These are phyloP conservation scores for Solanum medicagineum DNA, from an alignment of 257 asterid genomes.

Conservation along the genomic window DNA sequence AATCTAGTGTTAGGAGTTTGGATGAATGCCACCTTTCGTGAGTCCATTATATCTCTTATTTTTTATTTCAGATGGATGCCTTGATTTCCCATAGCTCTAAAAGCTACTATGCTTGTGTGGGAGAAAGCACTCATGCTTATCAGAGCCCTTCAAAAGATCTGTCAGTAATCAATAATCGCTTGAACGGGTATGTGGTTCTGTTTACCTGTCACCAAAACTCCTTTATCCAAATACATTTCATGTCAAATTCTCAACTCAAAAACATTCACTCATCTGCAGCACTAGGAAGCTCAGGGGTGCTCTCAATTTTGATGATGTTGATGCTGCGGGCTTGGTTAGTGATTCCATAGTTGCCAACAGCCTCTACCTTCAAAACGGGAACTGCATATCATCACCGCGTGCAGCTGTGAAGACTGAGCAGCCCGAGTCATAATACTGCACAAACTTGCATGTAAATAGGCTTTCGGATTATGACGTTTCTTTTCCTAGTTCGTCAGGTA, in stretches of 20 bases:
- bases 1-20: background rate
- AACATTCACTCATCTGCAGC: slow-evolving; percentile 22
- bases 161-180: slow-evolving; percentile 70
- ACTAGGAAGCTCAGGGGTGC: slow-evolving; percentile 59
- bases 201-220: background rate
- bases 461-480: background rate
- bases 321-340: slow-evolving; percentile 74
- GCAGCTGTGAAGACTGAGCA: slow-evolving; percentile 59
- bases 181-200: slow-evolving; percentile 52
- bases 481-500: slow-evolving; percentile 9
- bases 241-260: background rate
- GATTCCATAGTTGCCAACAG: slow-evolving; percentile 80
- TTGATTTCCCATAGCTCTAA: slow-evolving; percentile 75
- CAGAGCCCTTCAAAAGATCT: slow-evolving; percentile 99
- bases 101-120: slow-evolving; percentile 95
- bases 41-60: background rate
- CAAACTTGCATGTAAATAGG: slow-evolving; percentile 25
- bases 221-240: background rate
- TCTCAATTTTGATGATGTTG: slow-evolving; percentile 72
- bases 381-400: slow-evolving; percentile 19
- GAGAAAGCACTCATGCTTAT: slow-evolving; percentile 95
- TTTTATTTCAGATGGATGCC: slow-evolving; percentile 73
- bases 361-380: slow-evolving; percentile 53
- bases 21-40: background rate
- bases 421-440: slow-evolving; percentile 30